Conservation (phyloP, 75 land plant species). For the Pinus taeda region DNA sequence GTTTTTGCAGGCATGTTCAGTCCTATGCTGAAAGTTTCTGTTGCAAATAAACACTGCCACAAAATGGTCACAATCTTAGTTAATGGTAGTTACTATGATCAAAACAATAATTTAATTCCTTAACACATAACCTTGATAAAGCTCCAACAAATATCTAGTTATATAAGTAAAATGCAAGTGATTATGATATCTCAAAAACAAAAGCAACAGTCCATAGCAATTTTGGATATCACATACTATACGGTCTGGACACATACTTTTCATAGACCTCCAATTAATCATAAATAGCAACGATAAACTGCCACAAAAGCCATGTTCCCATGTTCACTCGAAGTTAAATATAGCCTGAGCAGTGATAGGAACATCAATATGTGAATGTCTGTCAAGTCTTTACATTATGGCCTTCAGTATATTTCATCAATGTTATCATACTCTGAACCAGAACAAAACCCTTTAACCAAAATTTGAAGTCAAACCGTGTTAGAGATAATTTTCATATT, state of each 20-base stretch:
- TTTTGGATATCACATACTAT: neutral
- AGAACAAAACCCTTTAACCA: no score
- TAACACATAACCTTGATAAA: neutral
- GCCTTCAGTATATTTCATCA: no score
- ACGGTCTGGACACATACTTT: neutral
- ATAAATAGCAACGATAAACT: neutral
- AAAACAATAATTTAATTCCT: neutral
- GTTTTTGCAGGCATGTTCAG: constrained; percentile 99
- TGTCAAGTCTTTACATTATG: no score
- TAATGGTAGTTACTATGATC: neutral
- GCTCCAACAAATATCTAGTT: neutral
- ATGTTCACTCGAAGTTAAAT: neutral
- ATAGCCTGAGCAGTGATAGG: neutral
- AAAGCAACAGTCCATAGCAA: neutral
- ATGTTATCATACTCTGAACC: no score
- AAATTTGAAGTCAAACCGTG: no score
- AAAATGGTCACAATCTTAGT: constrained; percentile 6
- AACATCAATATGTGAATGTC: no score
- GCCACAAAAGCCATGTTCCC: neutral
- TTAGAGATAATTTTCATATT: no score
- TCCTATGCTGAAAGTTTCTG: constrained; percentile 99
- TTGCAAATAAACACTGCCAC: constrained; percentile 94
- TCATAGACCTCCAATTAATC: neutral
- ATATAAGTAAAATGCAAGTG: neutral
- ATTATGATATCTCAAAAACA: neutral